phyloP scores from a whole-genome alignment of 495 filamentous ascomycete species.

The Podospora pseudocomata region DNA sequence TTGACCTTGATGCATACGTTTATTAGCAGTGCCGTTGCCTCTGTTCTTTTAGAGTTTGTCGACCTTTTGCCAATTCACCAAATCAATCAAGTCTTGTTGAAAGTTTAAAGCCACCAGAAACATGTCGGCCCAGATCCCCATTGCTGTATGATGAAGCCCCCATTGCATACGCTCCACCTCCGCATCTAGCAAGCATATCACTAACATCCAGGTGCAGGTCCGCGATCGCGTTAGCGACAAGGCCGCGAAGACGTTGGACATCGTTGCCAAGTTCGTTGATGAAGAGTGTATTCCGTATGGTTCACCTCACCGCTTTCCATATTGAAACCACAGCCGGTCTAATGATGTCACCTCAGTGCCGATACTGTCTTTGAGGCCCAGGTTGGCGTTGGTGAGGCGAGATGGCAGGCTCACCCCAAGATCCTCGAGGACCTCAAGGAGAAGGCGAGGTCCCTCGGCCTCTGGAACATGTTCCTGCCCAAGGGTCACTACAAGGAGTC shows the following conservation, averaged over 20 bases:
- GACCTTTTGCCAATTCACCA: not conserved
- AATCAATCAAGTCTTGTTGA: not conserved
- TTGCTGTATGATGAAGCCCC: constrained; percentile 52
- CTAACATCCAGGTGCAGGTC: constrained; percentile 43
- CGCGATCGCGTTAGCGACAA: constrained; percentile 67
- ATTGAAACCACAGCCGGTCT: constrained; percentile 11
- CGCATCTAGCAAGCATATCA: not conserved
- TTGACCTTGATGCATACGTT: not conserved
- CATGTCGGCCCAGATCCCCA: constrained; percentile 66
- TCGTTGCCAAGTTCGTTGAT: constrained; percentile 94
- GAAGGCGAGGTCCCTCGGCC: constrained; percentile 75
- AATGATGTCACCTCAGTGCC: constrained; percentile 42
- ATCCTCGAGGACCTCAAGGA: constrained; percentile 86
- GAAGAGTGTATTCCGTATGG: constrained; percentile 84
- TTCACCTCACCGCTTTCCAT: constrained; percentile 6
- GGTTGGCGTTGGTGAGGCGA: constrained; percentile 66
- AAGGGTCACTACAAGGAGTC: constrained; percentile 93
- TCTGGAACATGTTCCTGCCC: constrained; percentile 98
- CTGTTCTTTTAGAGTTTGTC: not conserved
- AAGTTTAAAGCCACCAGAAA: constrained; percentile 16
- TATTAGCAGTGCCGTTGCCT: not conserved
- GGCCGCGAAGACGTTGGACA: constrained; percentile 61
- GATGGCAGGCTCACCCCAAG: constrained; percentile 73
- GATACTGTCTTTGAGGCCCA: constrained; percentile 75
- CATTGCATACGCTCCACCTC: not conserved